Base-by-base conservation (phyloP, 2,329 filamentous ascomycete genomes). In the Triangularia setosa region DNA sequence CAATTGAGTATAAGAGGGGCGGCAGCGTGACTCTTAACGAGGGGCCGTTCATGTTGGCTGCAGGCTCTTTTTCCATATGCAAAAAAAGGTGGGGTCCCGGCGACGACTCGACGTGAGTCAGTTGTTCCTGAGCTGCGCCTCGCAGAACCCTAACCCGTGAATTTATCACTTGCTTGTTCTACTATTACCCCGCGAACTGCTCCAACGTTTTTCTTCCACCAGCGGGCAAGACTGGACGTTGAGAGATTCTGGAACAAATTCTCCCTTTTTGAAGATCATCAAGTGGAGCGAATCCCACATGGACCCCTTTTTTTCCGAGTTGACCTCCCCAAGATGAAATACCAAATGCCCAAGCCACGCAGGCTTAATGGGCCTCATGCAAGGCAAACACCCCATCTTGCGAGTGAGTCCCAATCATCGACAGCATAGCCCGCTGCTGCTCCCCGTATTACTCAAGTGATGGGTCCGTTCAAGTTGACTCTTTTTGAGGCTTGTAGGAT, bases 1-100 rank as follows among this genome's bases (percentile, higher is more conserved):
- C 64, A 67, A 69, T 68, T 52, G 65, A 23, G 60, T 55, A 25
- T 55, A 66, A 57, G 66, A 65, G 64, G 68, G 67, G 62, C 62
- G 58, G 55, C 58, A 56, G 64, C 61, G 60, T 68, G 64, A 68
- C 58, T 64, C 54, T 64, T 55, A 55, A 61, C 60, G 60, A 62
- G 58, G 66, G 68, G 61, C 55, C 62, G 57, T 61, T 64, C 23
- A 52, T 48, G 40, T 23, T 48, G 40, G 40, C 40, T 48, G 66
- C 67, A 70, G 59, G 63, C 69, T 69, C 68, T 69, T 68, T 48
- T 48, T 48, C 40, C 40, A 48, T 48, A 48, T 48, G 33, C 40
- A 18, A 48, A 48, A 48, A 48, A 48, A 48, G 40, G 40, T 48
- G 40, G 40, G 40, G 40, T 48, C n/a, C 40, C n/a, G n/a, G 40